Percentiles rank a stretch among this genome's conserved stretches.
phyloP scores from a whole-genome alignment of 495 filamentous ascomycete genomes.

The Neurospora discreta region DNA sequence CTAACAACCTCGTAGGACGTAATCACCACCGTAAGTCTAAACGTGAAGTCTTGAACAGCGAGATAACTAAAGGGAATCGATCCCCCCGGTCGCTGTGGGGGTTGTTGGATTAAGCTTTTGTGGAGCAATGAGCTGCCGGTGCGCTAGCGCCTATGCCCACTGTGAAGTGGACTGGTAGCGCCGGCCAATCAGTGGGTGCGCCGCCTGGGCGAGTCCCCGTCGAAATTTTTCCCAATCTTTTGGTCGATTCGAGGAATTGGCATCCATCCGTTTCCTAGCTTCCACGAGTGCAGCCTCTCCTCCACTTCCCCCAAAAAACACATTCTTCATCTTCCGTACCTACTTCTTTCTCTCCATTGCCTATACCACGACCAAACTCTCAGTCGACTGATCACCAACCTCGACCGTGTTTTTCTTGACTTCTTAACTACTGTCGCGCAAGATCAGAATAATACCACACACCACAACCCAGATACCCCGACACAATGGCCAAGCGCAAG shows the following conservation, averaged over 20 bases:
- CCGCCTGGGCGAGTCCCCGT: background rate
- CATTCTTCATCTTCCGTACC: background rate
- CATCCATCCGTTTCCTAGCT: background rate
- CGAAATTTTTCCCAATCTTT: background rate
- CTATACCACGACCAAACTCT: background rate
- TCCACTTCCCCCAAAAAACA: background rate
- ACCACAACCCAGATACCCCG: background rate
- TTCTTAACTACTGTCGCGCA: background rate
- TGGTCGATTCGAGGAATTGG: background rate
- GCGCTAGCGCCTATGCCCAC: background rate
- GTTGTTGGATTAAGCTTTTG: background rate
- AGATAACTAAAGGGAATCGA: too few species aligned
- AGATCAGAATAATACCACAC: background rate
- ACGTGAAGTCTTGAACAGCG: too few species aligned
- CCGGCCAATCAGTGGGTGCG: background rate
- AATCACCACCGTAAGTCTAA: too few species aligned
- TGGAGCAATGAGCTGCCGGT: background rate
- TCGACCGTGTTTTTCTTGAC: background rate
- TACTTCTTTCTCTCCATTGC: background rate
- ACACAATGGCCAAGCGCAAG: slow-evolving; percentile 42
- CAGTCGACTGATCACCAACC: background rate
- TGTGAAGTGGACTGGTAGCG: background rate
- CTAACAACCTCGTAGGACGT: background rate
- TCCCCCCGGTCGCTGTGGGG: background rate
- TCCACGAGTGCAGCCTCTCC: background rate